A percentile compares a stretch with the other conserved stretches of the same genome.
phyloP scores from a whole-genome alignment of 2,329 filamentous ascomycete species.

The Neofusicoccum laricinum region DNA sequence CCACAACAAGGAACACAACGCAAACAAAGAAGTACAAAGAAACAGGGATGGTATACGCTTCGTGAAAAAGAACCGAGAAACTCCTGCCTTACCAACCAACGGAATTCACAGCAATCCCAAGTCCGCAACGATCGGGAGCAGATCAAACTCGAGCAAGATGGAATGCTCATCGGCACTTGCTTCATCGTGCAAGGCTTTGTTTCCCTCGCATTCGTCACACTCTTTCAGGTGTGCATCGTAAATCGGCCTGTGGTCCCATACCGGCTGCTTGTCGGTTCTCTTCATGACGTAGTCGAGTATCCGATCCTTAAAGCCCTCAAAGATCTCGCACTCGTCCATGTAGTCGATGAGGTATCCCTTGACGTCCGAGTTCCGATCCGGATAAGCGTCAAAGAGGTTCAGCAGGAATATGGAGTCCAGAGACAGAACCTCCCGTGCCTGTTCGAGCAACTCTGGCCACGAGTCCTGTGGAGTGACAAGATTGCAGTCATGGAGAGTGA shows the following conservation, averaged over 20 bases:
- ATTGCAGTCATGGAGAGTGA: not conserved
- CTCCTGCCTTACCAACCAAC: not conserved
- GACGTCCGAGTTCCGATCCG: not conserved
- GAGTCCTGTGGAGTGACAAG: not conserved
- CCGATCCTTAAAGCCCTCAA: not conserved
- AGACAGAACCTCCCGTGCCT: not conserved
- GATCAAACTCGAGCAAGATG: not conserved
- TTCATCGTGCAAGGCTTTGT: not conserved
- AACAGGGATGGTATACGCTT: not conserved
- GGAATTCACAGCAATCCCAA: not conserved
- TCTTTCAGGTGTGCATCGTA: not conserved
- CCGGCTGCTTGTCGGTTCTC: not conserved
- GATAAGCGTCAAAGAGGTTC: slow-evolving; percentile 2
- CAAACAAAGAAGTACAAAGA: not conserved
- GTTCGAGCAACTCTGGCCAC: not conserved
- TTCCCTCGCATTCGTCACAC: not conserved
- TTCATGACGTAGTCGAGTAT: not conserved
- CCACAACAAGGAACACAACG: too few species aligned
- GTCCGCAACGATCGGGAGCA: not conserved
- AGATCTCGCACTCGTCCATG: not conserved
- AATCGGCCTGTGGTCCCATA: slow-evolving; percentile 3
- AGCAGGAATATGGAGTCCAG: not conserved
- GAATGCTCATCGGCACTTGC: not conserved
- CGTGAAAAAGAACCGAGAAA: not conserved
- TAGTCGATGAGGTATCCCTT: not conserved